These are phyloP conservation scores for Pugionium dolabratum DNA, from an alignment of 345 rosid genomes.

Conservation along the genomic window DNA sequence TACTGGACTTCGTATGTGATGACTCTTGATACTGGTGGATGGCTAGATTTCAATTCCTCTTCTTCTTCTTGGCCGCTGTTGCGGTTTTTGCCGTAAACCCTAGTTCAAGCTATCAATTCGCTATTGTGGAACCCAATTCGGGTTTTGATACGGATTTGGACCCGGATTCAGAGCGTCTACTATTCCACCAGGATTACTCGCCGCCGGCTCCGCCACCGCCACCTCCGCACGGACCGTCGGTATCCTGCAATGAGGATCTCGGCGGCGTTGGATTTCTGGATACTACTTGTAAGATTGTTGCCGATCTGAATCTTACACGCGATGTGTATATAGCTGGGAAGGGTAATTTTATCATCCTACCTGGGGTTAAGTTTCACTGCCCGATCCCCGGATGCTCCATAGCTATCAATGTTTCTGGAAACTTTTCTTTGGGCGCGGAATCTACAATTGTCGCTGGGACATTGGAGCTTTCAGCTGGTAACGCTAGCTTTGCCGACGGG, in stretches of 20 bases:
- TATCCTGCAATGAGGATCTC: slow-evolving; percentile 85
- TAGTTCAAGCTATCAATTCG: slow-evolving; percentile 44
- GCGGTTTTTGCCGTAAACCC: slow-evolving; percentile 42
- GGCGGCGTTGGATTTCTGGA: slow-evolving; percentile 85
- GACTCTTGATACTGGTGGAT: slow-evolving; percentile 56
- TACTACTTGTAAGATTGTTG: slow-evolving; percentile 77
- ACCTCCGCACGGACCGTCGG: slow-evolving; percentile 90
- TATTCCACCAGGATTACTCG: slow-evolving; percentile 87
- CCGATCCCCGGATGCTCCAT: slow-evolving; percentile 65
- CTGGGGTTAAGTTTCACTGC: slow-evolving; percentile 77
- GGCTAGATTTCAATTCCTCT: slow-evolving; percentile 53
- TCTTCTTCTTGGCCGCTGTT: slow-evolving; percentile 38
- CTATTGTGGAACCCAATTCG: slow-evolving; percentile 51
- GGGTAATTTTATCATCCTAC: slow-evolving; percentile 71
- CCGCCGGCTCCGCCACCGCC: slow-evolving; percentile 99
- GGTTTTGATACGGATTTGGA: slow-evolving; percentile 42
- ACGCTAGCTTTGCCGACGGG: slow-evolving; percentile 61
- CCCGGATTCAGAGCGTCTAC: slow-evolving; percentile 46
- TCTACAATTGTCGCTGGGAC: slow-evolving; percentile 68
- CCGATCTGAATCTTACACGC: slow-evolving; percentile 79
- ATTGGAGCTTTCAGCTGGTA: slow-evolving; percentile 68
- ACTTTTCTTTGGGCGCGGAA: slow-evolving; percentile 65
- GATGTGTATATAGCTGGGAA: slow-evolving; percentile 84
- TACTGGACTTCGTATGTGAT: slow-evolving; percentile 49
- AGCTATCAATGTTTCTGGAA: slow-evolving; percentile 73